Percentiles rank a stretch among this genome's conserved stretches.
phyloP scores from a whole-genome alignment of 331 rosid genomes.

The Phaseolus coccineus region DNA sequence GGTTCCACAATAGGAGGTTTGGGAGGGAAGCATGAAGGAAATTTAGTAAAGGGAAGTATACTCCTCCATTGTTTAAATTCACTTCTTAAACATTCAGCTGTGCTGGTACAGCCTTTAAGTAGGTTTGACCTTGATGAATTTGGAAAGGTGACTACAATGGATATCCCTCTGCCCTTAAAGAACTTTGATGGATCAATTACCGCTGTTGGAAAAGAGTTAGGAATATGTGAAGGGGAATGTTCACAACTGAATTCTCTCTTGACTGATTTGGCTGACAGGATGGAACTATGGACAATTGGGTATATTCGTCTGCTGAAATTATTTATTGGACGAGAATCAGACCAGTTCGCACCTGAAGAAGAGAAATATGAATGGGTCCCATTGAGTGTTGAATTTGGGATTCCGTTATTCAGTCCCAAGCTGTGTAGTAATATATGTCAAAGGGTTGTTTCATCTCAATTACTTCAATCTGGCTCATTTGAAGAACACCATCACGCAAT shows the following conservation, averaged over 20 bases:
- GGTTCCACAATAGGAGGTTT: constrained; percentile 88
- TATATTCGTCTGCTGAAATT: constrained; percentile 84
- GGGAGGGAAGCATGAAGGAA: constrained; percentile 93
- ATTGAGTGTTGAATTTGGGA: constrained; percentile 88
- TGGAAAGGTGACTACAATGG: constrained; percentile 75
- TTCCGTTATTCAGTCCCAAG: constrained; percentile 92
- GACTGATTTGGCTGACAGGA: constrained; percentile 66
- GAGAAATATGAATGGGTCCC: constrained; percentile 94
- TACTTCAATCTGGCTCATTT: constrained; percentile 82
- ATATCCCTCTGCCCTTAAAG: constrained; percentile 90
- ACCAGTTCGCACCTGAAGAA: constrained; percentile 60
- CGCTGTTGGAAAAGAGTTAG: constrained; percentile 67
- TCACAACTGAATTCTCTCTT: constrained; percentile 67
- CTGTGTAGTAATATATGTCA: constrained; percentile 74
- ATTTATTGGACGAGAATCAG: constrained; percentile 64
- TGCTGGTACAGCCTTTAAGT: constrained; percentile 91
- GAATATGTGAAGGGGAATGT: constrained; percentile 70
- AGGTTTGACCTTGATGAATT: constrained; percentile 80
- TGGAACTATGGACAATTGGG: constrained; percentile 86
- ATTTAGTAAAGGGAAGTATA: constrained; percentile 78
- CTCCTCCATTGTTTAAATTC: constrained; percentile 93
- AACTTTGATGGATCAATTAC: constrained; percentile 82
- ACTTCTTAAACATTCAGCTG: constrained; percentile 88
- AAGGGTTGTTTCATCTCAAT: constrained; percentile 82
- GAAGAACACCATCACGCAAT: constrained; percentile 76